A percentile compares a stretch with the other conserved stretches of the same genome.
phyloP scores from a whole-genome alignment of 2,329 filamentous ascomycete genomes.

The Dendrostoma leiphaemia region DNA sequence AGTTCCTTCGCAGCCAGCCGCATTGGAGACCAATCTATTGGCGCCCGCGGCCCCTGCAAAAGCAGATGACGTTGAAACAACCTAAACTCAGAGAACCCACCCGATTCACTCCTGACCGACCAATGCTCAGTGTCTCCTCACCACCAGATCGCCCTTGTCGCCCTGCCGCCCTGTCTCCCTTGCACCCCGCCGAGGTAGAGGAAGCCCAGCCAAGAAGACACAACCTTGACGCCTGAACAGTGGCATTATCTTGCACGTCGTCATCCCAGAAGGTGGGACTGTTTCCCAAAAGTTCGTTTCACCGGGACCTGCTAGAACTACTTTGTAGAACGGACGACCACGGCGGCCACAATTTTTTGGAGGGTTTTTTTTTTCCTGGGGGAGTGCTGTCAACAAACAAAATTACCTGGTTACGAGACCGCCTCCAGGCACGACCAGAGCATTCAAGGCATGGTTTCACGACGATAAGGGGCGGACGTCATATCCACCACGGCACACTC shows the following conservation, averaged over 20 bases:
- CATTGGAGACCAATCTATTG: neutral
- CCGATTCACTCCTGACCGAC: conserved; percentile 2
- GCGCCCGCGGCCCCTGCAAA: neutral
- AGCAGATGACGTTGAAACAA: conserved; percentile 4
- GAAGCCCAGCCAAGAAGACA: neutral
- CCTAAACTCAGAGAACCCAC: neutral
- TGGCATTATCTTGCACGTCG: neutral
- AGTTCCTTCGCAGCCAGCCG: neutral
- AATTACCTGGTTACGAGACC: neutral
- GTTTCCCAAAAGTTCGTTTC: neutral
- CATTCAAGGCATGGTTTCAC: conserved; percentile 14
- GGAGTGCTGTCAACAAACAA: neutral
- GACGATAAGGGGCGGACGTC: conserved; percentile 20
- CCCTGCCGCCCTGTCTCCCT: too few species aligned
- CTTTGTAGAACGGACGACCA: too few species aligned
- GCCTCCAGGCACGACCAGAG: neutral
- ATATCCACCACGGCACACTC: conserved; percentile 14
- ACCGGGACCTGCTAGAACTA: neutral
- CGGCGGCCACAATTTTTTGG: too few species aligned
- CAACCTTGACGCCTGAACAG: neutral
- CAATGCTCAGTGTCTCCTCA: neutral
- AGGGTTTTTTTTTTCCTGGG: too few species aligned
- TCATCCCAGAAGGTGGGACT: neutral
- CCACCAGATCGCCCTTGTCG: conserved; percentile 1
- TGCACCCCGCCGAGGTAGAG: neutral